A percentile compares a stretch with the other conserved stretches of the same genome.
Conservation (phyloP, 306 rosid genomes). For the Quercus gilva region DNA sequence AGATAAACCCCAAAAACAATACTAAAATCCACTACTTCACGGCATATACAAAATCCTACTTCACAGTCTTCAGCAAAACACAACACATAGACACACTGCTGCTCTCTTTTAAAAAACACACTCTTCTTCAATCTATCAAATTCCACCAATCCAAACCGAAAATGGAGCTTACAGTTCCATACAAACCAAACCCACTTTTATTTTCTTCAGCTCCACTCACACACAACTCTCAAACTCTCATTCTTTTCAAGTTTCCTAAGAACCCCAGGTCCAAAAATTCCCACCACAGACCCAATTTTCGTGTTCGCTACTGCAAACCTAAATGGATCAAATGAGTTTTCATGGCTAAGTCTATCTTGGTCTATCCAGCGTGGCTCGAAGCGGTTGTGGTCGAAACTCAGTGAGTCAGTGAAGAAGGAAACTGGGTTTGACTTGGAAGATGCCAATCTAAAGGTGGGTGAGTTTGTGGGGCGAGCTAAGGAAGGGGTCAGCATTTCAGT, state of each 20-base stretch:
- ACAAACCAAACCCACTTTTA: constrained; percentile 51
- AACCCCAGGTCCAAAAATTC: constrained; percentile 19
- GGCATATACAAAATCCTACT: too few species aligned
- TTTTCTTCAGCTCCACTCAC: constrained; percentile 34
- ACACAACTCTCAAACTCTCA: constrained; percentile 26
- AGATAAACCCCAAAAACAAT: background rate
- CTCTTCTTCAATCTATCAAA: background rate
- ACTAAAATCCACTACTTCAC: background rate
- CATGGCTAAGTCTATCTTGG: constrained; percentile 43
- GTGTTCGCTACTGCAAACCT: constrained; percentile 51
- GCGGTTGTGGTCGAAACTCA: constrained; percentile 62
- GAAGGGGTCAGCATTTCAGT: constrained; percentile 26
- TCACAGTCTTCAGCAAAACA: background rate
- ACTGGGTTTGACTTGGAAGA: constrained; percentile 66
- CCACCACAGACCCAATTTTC: constrained; percentile 46
- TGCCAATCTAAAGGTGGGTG: constrained; percentile 42
- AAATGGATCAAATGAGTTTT: constrained; percentile 44
- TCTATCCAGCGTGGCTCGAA: constrained; percentile 60
- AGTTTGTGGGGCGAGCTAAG: constrained; percentile 34
- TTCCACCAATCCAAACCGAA: constrained; percentile 3
- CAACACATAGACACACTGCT: background rate
- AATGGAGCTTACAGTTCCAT: constrained; percentile 46
- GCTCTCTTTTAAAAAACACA: background rate
- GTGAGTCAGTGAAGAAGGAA: constrained; percentile 68
- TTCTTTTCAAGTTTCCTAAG: constrained; percentile 36